Base-by-base conservation (phyloP, 2,329 filamentous ascomycete genomes). In the Fusarium compactum region DNA sequence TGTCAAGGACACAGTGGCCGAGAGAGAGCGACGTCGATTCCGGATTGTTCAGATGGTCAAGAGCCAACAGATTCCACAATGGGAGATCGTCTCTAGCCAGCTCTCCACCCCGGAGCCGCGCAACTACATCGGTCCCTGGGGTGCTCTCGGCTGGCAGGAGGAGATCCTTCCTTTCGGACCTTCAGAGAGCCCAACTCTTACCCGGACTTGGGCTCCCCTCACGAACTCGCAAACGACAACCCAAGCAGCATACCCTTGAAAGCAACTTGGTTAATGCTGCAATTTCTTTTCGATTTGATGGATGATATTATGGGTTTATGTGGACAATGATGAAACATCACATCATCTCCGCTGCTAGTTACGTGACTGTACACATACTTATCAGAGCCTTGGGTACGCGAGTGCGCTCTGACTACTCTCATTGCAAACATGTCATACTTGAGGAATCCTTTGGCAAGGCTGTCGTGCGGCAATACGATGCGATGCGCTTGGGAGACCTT, bases 1-100 rank as follows among this genome's bases (percentile, higher is more conserved):
- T 18, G 83, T 89, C 52, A 79, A 80, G 29, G 80, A 81, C 12
- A 83, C 88, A 4, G 81, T 91, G 2, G 78, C 81, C 5, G 89
- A 90, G 76, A 86, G 89, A 20, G 89, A 91, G 78, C 80, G 80
- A 14, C 83, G 86, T 54, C 86, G 89, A 15, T 74, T 79, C n/a
- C 80, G 80, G 12, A 81, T 80, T 2, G 68, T 88, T 7, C 82
- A 85, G 6, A 81, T 81, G 4, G 77, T 85, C n/a, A 74, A 78
- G 44, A 69, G 71, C 5, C 81, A 80, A 6, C 70, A 69, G 30
- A 76, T 84, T 6, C 71, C 80, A 5, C 78, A 80, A 6, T 77
- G 79, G 30, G 77, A 77, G 15, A 66, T 75, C 9, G 80, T 85
- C 32, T 76, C 67, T 58, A 78, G 66, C 58, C 81, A 73, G 61